Evolutionary conservation across 2,329 filamentous ascomycete species (phyloP).

Genomic region (Apiospora arundinis): DNA sequence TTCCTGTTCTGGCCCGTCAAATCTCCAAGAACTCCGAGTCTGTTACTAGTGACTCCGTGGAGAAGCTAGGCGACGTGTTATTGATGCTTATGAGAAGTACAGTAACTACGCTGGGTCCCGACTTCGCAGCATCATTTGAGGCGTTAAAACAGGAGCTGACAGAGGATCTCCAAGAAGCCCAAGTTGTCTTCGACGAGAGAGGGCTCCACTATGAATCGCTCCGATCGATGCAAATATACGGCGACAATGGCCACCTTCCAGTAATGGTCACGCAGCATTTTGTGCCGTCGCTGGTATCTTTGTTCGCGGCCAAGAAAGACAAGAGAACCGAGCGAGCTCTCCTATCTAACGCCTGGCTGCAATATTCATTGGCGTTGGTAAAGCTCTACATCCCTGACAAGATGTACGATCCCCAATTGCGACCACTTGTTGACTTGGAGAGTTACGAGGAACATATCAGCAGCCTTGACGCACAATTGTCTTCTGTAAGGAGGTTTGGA

Average conservation of each 20-base stretch:
- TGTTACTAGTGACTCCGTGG: slow-evolving; percentile 56
- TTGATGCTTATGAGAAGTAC: slow-evolving; percentile 52
- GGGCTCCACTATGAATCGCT: slow-evolving; percentile 35
- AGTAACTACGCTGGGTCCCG: slow-evolving; percentile 46
- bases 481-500: slow-evolving; percentile 71
- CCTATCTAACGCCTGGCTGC: slow-evolving; percentile 72
- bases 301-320: slow-evolving; percentile 45
- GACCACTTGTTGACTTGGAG: slow-evolving; percentile 68
- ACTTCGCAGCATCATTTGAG: slow-evolving; percentile 37
- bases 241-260: slow-evolving; percentile 42
- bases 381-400: slow-evolving; percentile 85
- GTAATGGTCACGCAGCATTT: slow-evolving; percentile 47
- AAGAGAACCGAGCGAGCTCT: slow-evolving; percentile 35
- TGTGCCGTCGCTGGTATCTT: slow-evolving; percentile 51
- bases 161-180: slow-evolving; percentile 25
- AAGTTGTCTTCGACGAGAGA: slow-evolving; percentile 31
- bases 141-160: slow-evolving; percentile 33
- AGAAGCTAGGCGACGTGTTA: slow-evolving; percentile 56
- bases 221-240: background rate
- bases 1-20: slow-evolving; percentile 65
- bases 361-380: slow-evolving; percentile 76
- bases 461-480: slow-evolving; percentile 62
- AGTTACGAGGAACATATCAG: slow-evolving; percentile 61
- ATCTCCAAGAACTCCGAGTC: slow-evolving; percentile 56
- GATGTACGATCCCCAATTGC: slow-evolving; percentile 80